Evolutionary conservation across 257 asterid species (phyloP).

Genomic region (Vinca minor): DNA sequence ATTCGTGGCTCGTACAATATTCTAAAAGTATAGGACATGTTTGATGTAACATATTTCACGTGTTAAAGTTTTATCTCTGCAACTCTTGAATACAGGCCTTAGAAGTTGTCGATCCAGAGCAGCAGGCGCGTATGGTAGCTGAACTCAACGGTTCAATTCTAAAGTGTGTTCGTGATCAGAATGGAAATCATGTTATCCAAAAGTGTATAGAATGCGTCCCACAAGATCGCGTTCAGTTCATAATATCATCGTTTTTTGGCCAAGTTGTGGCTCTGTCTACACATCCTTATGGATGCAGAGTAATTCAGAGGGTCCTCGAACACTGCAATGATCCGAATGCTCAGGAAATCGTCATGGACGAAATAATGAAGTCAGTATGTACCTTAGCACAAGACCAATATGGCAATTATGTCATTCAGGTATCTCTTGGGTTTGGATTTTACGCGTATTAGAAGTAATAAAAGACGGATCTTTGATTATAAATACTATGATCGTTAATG

Average conservation of each 20-base stretch:
- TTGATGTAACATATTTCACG: too few relatives aligned
- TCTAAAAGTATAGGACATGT: too few relatives aligned
- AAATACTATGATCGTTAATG: too few relatives aligned
- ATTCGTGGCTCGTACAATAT: too few relatives aligned
- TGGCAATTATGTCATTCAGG: slow-evolving; percentile 94
- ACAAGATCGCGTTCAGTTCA: slow-evolving; percentile 53
- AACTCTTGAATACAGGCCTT: slow-evolving; percentile 69
- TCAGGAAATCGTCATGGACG: slow-evolving; percentile 55
- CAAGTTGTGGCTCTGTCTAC: slow-evolving; percentile 68
- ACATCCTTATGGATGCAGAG: slow-evolving; percentile 92
- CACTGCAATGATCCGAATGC: slow-evolving; percentile 54
- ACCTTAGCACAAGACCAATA: slow-evolving; percentile 75
- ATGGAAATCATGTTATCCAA: slow-evolving; percentile 89
- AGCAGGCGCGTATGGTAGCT: slow-evolving; percentile 54
- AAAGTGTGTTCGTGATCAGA: slow-evolving; percentile 84
- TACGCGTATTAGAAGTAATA: not conserved
- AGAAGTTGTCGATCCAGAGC: slow-evolving; percentile 73
- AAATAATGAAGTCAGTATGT: slow-evolving; percentile 62
- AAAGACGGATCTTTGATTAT: not conserved
- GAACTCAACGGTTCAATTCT: slow-evolving; percentile 82
- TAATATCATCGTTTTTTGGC: slow-evolving; percentile 58
- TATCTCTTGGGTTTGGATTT: slow-evolving; percentile 9
- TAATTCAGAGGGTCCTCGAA: slow-evolving; percentile 95
- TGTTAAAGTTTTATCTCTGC: not conserved
- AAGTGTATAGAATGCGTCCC: slow-evolving; percentile 84